phyloP scores from a whole-genome alignment of 2,329 filamentous ascomycete genomes.

The Colletotrichum navitas region DNA sequence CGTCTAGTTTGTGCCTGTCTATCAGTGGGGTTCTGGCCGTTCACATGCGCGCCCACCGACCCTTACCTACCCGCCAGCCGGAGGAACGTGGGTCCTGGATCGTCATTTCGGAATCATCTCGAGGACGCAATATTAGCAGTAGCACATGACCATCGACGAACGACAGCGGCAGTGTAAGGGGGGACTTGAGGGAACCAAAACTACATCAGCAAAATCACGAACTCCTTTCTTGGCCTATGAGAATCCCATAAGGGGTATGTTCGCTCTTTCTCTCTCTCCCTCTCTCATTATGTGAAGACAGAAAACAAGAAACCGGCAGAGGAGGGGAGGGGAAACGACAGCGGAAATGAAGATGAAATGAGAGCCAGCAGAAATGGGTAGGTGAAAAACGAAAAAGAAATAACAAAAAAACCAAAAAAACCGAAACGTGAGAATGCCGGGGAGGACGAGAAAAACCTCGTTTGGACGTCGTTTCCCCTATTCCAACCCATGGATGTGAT shows the following conservation, averaged over 20 bases:
- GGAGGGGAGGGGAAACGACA: background rate
- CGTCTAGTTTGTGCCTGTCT: constrained; percentile 18
- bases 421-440: constrained; percentile 17
- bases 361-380: background rate
- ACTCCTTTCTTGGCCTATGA: constrained; percentile 38
- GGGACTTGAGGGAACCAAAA: no score
- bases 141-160: background rate
- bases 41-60: constrained; percentile 1
- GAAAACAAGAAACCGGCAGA: background rate
- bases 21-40: constrained; percentile 21
- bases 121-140: background rate
- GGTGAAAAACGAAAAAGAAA: background rate
- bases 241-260: constrained; percentile 36
- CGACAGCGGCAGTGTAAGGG: background rate
- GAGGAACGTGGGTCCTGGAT: constrained; percentile 9
- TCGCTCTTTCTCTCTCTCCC: constrained; percentile 35
- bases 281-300: constrained; percentile 10
- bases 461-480: constrained; percentile 15
- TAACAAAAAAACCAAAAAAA: background rate
- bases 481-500: constrained; percentile 21
- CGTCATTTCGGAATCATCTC: background rate
- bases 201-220: constrained; percentile 17
- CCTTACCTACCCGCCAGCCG: background rate
- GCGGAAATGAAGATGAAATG: background rate
- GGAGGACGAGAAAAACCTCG: constrained; percentile 5